Evolutionary conservation across 371 early-diverging fungal genomes (phyloP).

Genomic region (Mucor circinelloides): DNA sequence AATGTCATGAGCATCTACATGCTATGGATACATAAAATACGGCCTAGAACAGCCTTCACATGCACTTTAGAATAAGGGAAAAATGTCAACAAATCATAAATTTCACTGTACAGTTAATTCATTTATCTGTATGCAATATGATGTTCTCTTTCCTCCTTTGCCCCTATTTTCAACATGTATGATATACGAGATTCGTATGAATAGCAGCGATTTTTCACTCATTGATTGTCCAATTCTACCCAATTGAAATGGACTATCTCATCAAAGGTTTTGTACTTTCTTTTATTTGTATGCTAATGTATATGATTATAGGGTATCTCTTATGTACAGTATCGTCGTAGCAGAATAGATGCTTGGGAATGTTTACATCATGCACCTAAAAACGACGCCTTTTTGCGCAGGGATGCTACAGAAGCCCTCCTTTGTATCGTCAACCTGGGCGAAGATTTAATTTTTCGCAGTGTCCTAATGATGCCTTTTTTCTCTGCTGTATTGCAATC

Average conservation of each 20-base stretch:
- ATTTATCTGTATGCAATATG: neutral
- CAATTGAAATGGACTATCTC: neutral
- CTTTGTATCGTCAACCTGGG: slow-evolving; percentile 14
- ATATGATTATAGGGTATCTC: neutral
- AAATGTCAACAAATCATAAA: neutral
- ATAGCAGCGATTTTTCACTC: neutral
- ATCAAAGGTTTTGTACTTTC: neutral
- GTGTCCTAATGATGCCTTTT: neutral
- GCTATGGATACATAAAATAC: too few relatives aligned
- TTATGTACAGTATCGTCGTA: neutral
- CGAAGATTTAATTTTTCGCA: slow-evolving; percentile 15
- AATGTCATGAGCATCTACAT: too few relatives aligned
- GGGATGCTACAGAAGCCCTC: slow-evolving; percentile 14
- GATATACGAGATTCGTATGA: neutral
- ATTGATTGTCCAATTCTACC: neutral
- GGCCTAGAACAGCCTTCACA: neutral
- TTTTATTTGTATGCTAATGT: neutral
- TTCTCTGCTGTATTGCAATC: neutral
- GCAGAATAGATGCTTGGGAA: slow-evolving; percentile 1
- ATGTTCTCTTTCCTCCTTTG: neutral
- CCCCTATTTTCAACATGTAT: neutral
- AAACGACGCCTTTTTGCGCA: slow-evolving; percentile 15
- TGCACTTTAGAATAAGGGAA: neutral
- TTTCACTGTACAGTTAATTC: neutral
- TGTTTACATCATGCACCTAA: slow-evolving; percentile 7